Evolutionary conservation across 345 rosid genomes (phyloP), one percentile per base, ranked within the genome.

Genomic region (Rhodamnia rubescens): DNA sequence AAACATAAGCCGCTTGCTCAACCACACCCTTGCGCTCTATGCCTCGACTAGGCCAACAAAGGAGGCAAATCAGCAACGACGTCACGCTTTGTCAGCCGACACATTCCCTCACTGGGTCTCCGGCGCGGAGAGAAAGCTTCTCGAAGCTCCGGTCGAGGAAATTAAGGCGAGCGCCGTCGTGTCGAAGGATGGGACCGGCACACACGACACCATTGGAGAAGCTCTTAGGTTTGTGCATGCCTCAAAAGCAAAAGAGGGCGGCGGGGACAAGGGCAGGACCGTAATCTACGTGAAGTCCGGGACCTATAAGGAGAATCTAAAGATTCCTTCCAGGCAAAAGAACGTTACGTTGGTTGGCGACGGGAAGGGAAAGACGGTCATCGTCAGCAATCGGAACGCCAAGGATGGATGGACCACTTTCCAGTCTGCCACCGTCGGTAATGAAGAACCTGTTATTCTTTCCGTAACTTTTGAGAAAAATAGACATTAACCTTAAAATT

Each of bases 401-500:
- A 29, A 29, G 32, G 86, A 54, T 47, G 86, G 86, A 56, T 69
- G 64, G 59, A 85, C 86, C 58, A 74, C 86, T 81, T 85, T 85
- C 86, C 14, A 85, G 32, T 85, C 86, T 16, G 86, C 86, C 86
- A 53, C 82, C n/a, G 20, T 85, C n/a, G 86, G 86, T 85, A 29
- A 85, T 81, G 2, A 26, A 83, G 36, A 59, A 36, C 74, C 20
- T 1, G 14, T 59, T 1, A 14, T 27, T 59, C 49, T 59, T 59
- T 27, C 36, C 74, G 9, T 47, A 27, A n/a, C 10, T 3, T n/a
- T 59, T 18, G 14, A 59, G 74, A 59, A 59, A 58, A 6, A 58
- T 58, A n/a, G 4, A 6, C 32, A 58, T 5, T 51, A 11, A 11
- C 15, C 53, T 51, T 51, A 51, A 51, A 51, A 51, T 51, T 51